Percentiles rank a stretch among this genome's conserved stretches.
phyloP scores from a whole-genome alignment of 2,329 filamentous ascomycete species.

The Fusarium goolgardi region DNA sequence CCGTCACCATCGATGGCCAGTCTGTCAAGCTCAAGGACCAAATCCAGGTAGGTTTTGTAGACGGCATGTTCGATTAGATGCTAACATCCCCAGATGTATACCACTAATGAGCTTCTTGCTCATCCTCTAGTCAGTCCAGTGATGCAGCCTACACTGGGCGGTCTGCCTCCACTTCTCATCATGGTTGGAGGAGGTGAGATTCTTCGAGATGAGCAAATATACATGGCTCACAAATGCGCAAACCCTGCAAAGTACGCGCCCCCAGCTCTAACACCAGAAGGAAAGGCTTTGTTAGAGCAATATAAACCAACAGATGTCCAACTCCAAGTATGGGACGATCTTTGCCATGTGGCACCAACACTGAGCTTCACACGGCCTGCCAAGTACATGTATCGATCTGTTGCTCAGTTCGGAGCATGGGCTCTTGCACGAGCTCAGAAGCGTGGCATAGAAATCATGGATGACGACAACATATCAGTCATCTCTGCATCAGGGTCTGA shows the following conservation, averaged over 20 bases:
- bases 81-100: constrained; percentile 67
- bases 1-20: constrained; percentile 77
- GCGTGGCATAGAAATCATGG: constrained; percentile 80
- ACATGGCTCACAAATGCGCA: constrained; percentile 93
- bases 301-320: constrained; percentile 91
- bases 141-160: constrained; percentile 88
- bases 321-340: constrained; percentile 93
- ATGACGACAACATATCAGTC: constrained; percentile 80
- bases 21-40: constrained; percentile 85
- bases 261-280: constrained; percentile 71
- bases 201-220: constrained; percentile 93
- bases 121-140: constrained; percentile 93
- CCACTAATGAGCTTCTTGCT: constrained; percentile 84
- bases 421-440: constrained; percentile 85
- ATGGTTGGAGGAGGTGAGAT: constrained; percentile 90
- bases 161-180: constrained; percentile 87
- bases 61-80: neutral
- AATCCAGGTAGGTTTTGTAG: constrained; percentile 74
- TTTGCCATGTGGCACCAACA: constrained; percentile 92
- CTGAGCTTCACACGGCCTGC: constrained; percentile 96
- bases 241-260: constrained; percentile 83
- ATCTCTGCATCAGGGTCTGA: constrained; percentile 71
- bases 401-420: constrained; percentile 95
- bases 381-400: constrained; percentile 93
- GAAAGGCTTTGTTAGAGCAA: constrained; percentile 68